A percentile compares a stretch with the other conserved stretches of the same genome.
These are phyloP conservation scores for Sphagnum magellanicum DNA, from an alignment of 228 moss, liverwort and hornwort species.

Conservation along the genomic window DNA sequence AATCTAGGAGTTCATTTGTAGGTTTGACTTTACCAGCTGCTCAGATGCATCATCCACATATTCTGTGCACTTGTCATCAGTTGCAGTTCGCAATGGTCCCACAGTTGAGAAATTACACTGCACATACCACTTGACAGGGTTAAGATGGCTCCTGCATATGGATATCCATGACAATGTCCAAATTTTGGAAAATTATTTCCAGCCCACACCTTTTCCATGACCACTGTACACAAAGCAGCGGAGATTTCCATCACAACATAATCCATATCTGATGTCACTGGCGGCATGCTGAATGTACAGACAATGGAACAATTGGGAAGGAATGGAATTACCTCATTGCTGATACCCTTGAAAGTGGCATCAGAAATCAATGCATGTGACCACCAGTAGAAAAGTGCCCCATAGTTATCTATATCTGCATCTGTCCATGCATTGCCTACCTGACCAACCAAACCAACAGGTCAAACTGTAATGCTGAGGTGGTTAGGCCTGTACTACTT, in stretches of 20 bases:
- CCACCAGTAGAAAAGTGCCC: slow-evolving; percentile 90
- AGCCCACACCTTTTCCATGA: too few species aligned
- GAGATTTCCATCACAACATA: too few species aligned
- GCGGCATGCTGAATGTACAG: too few species aligned
- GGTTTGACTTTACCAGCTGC: slow-evolving; percentile 49
- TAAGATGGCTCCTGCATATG: too few species aligned
- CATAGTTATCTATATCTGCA: slow-evolving; percentile 71
- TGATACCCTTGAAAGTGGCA: slow-evolving; percentile 35
- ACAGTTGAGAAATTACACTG: slow-evolving; percentile 41
- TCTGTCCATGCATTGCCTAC: slow-evolving; percentile 96
- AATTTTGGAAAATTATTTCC: too few species aligned
- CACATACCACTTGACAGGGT: neutral
- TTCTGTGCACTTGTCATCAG: slow-evolving; percentile 39
- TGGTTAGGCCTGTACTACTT: too few species aligned
- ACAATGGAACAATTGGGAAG: neutral
- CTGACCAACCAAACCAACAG: slow-evolving; percentile 19
- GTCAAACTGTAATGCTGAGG: too few species aligned
- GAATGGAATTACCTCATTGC: slow-evolving; percentile 32
- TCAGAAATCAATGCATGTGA: slow-evolving; percentile 84
- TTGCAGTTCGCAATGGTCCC: slow-evolving; percentile 53
- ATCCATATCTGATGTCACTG: too few species aligned
- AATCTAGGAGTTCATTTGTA: too few species aligned
- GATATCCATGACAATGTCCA: too few species aligned
- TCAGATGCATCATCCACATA: slow-evolving; percentile 32
- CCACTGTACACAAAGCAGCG: too few species aligned